A percentile compares a stretch with the other conserved stretches of the same genome.
Conservation (phyloP, 208 protist genomes). For the Naegleria fowleri region DNA sequence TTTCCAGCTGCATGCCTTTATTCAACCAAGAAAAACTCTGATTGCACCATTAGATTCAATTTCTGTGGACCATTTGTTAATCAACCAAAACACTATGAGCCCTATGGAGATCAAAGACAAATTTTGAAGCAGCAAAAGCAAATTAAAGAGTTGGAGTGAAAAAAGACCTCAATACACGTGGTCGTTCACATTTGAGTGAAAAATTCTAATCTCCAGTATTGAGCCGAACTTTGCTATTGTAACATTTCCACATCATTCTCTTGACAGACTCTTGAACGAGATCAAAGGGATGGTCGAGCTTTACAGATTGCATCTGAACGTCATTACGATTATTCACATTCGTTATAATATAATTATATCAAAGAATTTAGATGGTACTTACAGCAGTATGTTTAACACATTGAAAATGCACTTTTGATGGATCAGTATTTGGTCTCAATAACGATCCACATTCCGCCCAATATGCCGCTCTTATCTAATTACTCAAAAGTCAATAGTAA, state of each 20-base stretch:
- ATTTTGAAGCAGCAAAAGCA: background rate
- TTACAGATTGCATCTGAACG: background rate
- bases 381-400: slow-evolving; percentile 1
- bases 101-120: slow-evolving; percentile 1
- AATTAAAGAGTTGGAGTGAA: background rate
- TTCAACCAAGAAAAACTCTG: slow-evolving; percentile 10
- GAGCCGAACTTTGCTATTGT: background rate
- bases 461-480: background rate
- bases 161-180: no score
- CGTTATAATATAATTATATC: no score
- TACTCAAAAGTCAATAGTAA: no score
- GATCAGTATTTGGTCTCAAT: background rate
- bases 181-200: no score
- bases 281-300: background rate
- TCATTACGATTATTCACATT: no score
- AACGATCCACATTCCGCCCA: background rate
- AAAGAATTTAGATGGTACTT: no score
- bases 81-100: background rate
- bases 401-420: background rate
- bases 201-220: background rate
- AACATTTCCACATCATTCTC: background rate
- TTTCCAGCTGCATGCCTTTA: slow-evolving; percentile 18
- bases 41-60: slow-evolving; percentile 13
- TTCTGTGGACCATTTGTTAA: background rate
- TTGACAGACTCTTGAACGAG: background rate